Evolutionary conservation across 139 green algal genomes (phyloP).

Genomic region (Chlamydomonas asymmetrica): DNA sequence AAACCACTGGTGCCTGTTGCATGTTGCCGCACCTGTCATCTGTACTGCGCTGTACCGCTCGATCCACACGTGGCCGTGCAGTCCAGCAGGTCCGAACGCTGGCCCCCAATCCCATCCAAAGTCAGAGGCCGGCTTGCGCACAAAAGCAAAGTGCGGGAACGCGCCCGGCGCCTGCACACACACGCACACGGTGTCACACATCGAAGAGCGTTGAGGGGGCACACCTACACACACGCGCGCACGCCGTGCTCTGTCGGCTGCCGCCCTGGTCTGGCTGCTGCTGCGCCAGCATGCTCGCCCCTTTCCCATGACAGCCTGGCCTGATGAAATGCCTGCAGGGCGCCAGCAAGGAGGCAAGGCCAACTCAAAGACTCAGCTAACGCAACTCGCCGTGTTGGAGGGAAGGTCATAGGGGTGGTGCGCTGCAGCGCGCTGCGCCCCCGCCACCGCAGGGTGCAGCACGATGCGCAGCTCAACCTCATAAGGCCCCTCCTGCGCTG

Average conservation of each 20-base stretch:
- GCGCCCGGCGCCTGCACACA: conserved; percentile 26
- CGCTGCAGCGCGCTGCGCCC: conserved; percentile 6
- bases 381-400: conserved; percentile 27
- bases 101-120: conserved; percentile 89
- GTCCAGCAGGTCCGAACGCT: conserved; percentile 61
- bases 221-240: not conserved
- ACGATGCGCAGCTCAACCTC: conserved; percentile 28
- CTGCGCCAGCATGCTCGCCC: no score
- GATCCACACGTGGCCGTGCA: conserved; percentile 63
- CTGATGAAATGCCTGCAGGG: not conserved
- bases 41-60: conserved; percentile 30
- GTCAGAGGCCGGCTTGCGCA: conserved; percentile 73
- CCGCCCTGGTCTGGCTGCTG: not conserved
- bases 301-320: not conserved
- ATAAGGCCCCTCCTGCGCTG: no score
- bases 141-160: conserved; percentile 70
- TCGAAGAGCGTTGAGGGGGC: no score
- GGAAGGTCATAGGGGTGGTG: conserved; percentile 33
- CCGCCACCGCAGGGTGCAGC: conserved; percentile 19
- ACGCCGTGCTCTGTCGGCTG: not conserved
- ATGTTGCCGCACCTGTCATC: conserved; percentile 38
- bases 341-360: not conserved
- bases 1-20: no score
- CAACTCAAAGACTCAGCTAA: not conserved
- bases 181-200: no score